Evolutionary conservation across 495 filamentous ascomycete species (phyloP), one percentile per base, ranked within the genome.

Genomic region (Tuber indicum): DNA sequence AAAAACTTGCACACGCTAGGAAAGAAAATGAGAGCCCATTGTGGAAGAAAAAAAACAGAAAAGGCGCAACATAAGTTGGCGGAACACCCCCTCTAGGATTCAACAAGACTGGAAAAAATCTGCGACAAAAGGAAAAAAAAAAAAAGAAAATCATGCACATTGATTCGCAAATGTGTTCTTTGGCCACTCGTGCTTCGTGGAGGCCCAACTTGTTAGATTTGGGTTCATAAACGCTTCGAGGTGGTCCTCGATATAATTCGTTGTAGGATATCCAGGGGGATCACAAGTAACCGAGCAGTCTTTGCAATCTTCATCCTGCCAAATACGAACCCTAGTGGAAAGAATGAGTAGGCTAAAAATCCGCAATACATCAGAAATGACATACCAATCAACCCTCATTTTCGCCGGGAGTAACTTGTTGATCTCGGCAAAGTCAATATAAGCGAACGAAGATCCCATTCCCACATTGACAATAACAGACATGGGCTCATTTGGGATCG

Each of bases 401-500:
- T 87, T 90, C 0, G 90, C 91, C 41, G 92, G 92, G 80, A 93
- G 86, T 42, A 90, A 84, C n/a, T 84, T 42, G 23, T 77, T 79
- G 39, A 93, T 86, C 47, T 86, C 86, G 1, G 84, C 83, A 72
- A 89, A 84, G 76, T 92, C 87, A 71, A 93, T 85, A 9, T 85
- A 84, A 1, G 91, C 89, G 79, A 93, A 94, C 79, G 87, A 89
- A 74, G 87, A 86, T 1, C 89, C 90, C 89, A 93, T 93, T 76
- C 92, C 92, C 84, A 93, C 87, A 77, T 94, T 94, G 84, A 90
- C 86, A 75, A 93, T 85, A 9, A 93, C 83, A 9, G 88, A 78
- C 90, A 94, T 88, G 4, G 92, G 92, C 75, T 94, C 92, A 74
- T 88, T 83, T 0, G 91, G 91, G 75, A 93, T 89, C 44, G 88